Conservation (phyloP, 345 rosid genomes). For the Microcos paniculata region DNA sequence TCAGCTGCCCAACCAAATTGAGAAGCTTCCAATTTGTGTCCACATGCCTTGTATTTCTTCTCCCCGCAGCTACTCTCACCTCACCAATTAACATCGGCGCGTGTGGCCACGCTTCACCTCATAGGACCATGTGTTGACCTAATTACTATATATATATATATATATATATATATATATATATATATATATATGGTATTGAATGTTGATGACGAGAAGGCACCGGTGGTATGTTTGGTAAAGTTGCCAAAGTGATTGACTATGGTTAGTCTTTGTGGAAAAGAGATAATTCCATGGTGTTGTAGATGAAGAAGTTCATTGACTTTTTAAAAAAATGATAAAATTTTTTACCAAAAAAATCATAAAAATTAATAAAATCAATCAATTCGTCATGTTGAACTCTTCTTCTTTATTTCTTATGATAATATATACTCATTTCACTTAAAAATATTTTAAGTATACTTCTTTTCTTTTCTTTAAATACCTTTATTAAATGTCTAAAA, state of each 20-base stretch:
- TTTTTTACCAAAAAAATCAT: not conserved
- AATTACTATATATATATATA: too few species aligned
- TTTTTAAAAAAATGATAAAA: not conserved
- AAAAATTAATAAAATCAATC: not conserved
- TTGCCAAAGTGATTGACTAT: not conserved
- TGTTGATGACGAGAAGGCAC: not conserved
- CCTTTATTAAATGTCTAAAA: too few species aligned
- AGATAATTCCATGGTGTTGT: not conserved
- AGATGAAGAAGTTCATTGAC: not conserved
- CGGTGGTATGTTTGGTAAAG: not conserved
- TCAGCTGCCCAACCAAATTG: constrained; percentile 6
- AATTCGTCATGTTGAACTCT: not conserved
- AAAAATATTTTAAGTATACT: too few species aligned
- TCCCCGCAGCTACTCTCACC: not conserved
- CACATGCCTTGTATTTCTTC: not conserved
- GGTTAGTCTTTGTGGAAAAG: not conserved
- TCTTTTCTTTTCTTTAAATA: too few species aligned
- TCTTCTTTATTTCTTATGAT: not conserved
- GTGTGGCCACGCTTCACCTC: not conserved
- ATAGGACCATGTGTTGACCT: not conserved
- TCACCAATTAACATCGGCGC: not conserved
- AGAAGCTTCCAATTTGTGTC: not conserved
- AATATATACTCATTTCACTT: too few species aligned
- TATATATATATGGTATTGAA: too few species aligned
- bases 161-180: too few species aligned